These are phyloP conservation scores for Botryotinia calthae DNA, from an alignment of 2,329 filamentous ascomycete genomes.

Conservation along the genomic window DNA sequence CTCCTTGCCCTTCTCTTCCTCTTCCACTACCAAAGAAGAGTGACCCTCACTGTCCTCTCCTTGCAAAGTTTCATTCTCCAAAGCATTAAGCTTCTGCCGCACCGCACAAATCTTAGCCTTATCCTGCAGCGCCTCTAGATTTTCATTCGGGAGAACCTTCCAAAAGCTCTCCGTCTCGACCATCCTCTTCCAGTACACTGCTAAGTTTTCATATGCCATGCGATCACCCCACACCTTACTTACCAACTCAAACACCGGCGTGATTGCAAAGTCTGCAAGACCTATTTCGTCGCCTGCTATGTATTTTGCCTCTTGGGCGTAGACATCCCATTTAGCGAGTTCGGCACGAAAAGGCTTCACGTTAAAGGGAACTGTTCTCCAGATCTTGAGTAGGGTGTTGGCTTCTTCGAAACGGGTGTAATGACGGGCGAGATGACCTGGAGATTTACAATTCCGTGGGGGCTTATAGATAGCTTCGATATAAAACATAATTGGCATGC, in stretches of 20 bases:
- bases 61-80: not conserved
- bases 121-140: conserved; percentile 4
- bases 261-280: conserved; percentile 56
- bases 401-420: conserved; percentile 33
- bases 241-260: conserved; percentile 53
- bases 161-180: conserved; percentile 26
- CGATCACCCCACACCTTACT: conserved; percentile 39
- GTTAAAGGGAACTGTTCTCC: conserved; percentile 29
- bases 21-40: not conserved
- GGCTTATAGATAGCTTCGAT: conserved; percentile 53
- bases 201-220: conserved; percentile 36
- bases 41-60: not conserved
- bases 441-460: conserved; percentile 6
- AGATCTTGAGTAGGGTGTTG: conserved; percentile 28
- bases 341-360: conserved; percentile 33
- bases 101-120: not conserved
- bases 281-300: conserved; percentile 45
- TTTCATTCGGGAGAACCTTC: conserved; percentile 22
- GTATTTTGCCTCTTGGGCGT: conserved; percentile 38
- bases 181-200: conserved; percentile 29
- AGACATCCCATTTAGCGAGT: conserved; percentile 33
- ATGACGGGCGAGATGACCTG: conserved; percentile 31
- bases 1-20: not conserved
- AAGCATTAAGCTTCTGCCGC: not conserved
- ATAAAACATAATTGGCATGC: conserved; percentile 56